A percentile compares a stretch with the other conserved stretches of the same genome.
phyloP scores from a whole-genome alignment of 345 rosid genomes.

The Murraya paniculata region DNA sequence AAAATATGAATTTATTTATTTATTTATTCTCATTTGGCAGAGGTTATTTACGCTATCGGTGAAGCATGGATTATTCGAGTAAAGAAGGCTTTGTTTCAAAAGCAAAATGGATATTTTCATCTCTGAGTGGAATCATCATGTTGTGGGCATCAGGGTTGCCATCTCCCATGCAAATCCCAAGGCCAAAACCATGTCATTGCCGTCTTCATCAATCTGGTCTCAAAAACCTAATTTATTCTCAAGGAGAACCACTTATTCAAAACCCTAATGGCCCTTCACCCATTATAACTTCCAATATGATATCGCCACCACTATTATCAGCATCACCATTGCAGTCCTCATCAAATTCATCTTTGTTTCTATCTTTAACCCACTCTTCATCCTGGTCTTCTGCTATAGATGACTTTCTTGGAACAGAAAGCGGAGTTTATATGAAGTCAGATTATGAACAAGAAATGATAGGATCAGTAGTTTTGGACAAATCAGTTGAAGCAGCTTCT shows the following conservation, averaged over 20 bases:
- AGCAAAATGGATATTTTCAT: constrained; percentile 21
- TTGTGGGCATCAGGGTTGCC: constrained; percentile 13
- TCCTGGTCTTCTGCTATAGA: constrained; percentile 23
- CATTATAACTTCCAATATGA: constrained; percentile 18
- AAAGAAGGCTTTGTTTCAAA: constrained; percentile 15
- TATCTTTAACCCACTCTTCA: constrained; percentile 17
- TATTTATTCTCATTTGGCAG: background rate
- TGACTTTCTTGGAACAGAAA: constrained; percentile 41
- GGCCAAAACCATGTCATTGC: background rate
- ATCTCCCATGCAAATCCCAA: constrained; percentile 18
- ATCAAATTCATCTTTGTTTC: background rate
- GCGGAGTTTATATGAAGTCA: constrained; percentile 29
- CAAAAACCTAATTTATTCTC: constrained; percentile 28
- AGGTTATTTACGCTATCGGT: background rate
- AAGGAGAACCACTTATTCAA: background rate
- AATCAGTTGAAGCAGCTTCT: background rate
- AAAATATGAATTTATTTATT: too few relatives aligned
- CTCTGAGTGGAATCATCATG: constrained; percentile 13
- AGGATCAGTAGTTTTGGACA: background rate
- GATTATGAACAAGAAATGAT: background rate
- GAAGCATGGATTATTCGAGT: constrained; percentile 11
- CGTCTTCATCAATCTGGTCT: constrained; percentile 20
- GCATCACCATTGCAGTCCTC: constrained; percentile 1
- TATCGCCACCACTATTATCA: background rate
- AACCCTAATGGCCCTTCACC: background rate